These are phyloP conservation scores for Cystofilobasidium macerans DNA, from an alignment of 768 basidiomycete species.

Conservation along the genomic window DNA sequence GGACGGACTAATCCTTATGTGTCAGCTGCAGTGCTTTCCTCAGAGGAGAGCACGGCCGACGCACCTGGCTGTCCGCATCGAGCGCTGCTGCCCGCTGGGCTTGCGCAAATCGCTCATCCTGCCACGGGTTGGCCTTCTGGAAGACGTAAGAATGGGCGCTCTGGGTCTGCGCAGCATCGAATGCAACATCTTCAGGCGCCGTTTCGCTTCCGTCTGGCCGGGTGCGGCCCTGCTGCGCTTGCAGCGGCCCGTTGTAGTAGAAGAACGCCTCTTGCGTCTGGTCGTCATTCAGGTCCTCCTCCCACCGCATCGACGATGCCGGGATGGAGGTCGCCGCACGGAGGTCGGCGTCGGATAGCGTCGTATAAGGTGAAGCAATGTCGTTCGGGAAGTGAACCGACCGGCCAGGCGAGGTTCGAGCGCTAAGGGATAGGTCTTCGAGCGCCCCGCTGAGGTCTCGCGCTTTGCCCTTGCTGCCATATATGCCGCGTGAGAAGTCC, in stretches of 20 bases:
- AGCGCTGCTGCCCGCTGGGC: not conserved
- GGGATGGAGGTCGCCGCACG: constrained; percentile 24
- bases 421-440: not conserved
- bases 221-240: constrained; percentile 25
- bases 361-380: not conserved
- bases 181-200: no score
- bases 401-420: constrained; percentile 3
- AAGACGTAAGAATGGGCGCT: constrained; percentile 57
- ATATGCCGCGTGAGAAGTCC: not conserved
- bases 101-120: constrained; percentile 40
- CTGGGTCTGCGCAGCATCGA: constrained; percentile 54
- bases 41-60: not conserved
- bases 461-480: constrained; percentile 54
- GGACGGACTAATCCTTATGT: constrained; percentile 63
- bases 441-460: not conserved
- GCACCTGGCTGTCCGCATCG: constrained; percentile 2
- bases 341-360: not conserved
- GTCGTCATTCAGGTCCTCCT: constrained; percentile 33
- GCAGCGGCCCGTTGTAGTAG: constrained; percentile 12
- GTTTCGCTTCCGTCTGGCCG: constrained; percentile 80
- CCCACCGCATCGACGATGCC: constrained; percentile 29
- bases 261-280: constrained; percentile 27
- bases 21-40: no score
- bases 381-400: constrained; percentile 7
- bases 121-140: constrained; percentile 66